Percentiles rank a stretch among this genome's conserved stretches.
Conservation (phyloP, 2,329 filamentous ascomycete genomes). For the Trichoderma lentiforme region DNA sequence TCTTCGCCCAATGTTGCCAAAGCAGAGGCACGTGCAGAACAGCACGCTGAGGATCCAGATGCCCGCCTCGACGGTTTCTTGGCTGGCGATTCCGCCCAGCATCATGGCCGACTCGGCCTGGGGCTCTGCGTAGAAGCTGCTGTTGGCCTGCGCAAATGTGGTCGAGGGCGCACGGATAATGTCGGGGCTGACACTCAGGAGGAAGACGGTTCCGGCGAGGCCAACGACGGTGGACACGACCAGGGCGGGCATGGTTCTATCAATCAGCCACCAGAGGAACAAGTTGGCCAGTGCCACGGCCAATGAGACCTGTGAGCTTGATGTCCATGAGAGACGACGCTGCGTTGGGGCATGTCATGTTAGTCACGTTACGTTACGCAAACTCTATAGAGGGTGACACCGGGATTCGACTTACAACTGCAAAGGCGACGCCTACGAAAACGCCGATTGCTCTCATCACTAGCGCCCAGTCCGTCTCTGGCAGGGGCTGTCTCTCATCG, state of each 20-base stretch:
- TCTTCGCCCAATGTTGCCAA: conserved; percentile 88
- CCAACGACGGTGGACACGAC: conserved; percentile 73
- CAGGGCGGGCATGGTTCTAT: conserved; percentile 82
- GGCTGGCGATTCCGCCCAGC: conserved; percentile 54
- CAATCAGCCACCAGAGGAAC: conserved; percentile 92
- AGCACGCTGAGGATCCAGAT: conserved; percentile 92
- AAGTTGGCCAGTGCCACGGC: conserved; percentile 90
- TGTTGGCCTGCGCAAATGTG: conserved; percentile 32
- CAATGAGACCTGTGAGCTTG: conserved; percentile 86
- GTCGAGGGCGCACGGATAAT: conserved; percentile 68
- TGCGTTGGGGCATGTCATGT: conserved; percentile 35
- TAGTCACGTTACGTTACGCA: background rate
- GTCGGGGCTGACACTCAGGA: conserved; percentile 73
- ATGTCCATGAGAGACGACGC: conserved; percentile 90
- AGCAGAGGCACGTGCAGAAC: conserved; percentile 92
- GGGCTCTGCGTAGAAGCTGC: conserved; percentile 5
- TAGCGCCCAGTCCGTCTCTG: conserved; percentile 69
- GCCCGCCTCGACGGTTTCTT: conserved; percentile 65
- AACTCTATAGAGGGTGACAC: background rate
- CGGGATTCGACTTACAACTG: conserved; percentile 64
- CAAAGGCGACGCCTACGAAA: conserved; percentile 60
- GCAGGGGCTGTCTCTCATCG: conserved; percentile 31
- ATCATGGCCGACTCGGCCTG: conserved; percentile 19
- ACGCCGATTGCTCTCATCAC: conserved; percentile 57
- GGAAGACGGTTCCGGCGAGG: conserved; percentile 66